A percentile compares a stretch with the other conserved stretches of the same genome.
Evolutionary conservation across 192 early-diverging fungal species (phyloP).

Genomic region (Umbelopsis sp.): DNA sequence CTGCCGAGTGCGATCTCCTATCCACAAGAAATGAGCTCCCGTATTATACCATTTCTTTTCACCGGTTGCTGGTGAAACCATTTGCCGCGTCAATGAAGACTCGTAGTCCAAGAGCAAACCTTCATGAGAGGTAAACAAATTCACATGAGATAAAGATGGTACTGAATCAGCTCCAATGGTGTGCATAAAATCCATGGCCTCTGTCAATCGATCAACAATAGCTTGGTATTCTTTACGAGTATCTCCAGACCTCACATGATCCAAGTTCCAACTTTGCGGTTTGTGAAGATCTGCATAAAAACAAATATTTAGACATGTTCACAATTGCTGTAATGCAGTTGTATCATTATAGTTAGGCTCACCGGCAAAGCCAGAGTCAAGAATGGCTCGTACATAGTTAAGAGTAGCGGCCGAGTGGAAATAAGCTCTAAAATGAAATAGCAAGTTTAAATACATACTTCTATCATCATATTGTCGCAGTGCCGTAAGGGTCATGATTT

Average conservation of each 20-base stretch:
- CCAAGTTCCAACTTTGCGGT: constrained; percentile 86
- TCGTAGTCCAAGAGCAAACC: constrained; percentile 95
- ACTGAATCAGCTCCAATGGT: constrained; percentile 84
- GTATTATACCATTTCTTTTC: constrained; percentile 84
- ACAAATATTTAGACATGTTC: not conserved
- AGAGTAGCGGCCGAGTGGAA: constrained; percentile 97
- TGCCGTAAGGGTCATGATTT: too few species aligned
- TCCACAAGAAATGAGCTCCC: constrained; percentile 97
- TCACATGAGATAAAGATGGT: constrained; percentile 73
- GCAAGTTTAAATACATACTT: not conserved
- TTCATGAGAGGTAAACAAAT: constrained; percentile 95
- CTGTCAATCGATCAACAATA: constrained; percentile 85
- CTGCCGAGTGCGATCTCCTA: constrained; percentile 97
- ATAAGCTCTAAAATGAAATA: constrained; percentile 66
- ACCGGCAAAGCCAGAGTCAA: constrained; percentile 81
- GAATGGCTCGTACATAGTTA: constrained; percentile 90
- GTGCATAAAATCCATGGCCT: constrained; percentile 92
- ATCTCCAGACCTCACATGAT: constrained; percentile 80
- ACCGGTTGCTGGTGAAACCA: constrained; percentile 51
- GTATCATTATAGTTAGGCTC: not conserved
- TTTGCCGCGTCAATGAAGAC: constrained; percentile 74
- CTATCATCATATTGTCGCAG: too few species aligned
- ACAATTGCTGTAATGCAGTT: not conserved
- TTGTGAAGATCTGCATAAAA: constrained; percentile 78
- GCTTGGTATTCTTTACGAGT: constrained; percentile 87